A percentile compares a stretch with the other conserved stretches of the same genome.
Conservation (phyloP, 2,329 filamentous ascomycete species). For the Claviceps sp. region DNA sequence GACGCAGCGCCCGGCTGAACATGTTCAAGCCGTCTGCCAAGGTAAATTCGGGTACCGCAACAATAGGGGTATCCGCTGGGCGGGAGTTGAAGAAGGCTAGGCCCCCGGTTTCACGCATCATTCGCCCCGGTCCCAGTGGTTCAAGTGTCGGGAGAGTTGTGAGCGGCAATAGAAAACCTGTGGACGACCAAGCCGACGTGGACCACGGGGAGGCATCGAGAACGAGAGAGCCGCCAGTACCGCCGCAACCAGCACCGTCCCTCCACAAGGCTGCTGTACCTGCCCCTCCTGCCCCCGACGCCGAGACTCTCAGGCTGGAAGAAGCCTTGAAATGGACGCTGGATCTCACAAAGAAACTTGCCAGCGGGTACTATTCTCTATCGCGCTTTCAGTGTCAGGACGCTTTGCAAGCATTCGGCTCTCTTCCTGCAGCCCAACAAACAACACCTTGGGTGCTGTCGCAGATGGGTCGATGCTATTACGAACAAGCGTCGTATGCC, state of each 20-base stretch:
- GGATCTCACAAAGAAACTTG: slow-evolving; percentile 71
- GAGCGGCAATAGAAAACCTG: slow-evolving; percentile 74
- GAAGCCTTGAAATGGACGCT: slow-evolving; percentile 67
- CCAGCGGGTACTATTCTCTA: slow-evolving; percentile 63
- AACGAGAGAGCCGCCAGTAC: slow-evolving; percentile 26
- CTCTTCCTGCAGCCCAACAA: slow-evolving; percentile 59
- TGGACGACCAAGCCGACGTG: slow-evolving; percentile 53
- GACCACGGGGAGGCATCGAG: slow-evolving; percentile 50
- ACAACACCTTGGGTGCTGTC: slow-evolving; percentile 90
- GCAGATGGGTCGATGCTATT: slow-evolving; percentile 80
- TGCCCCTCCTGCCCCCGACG: slow-evolving; percentile 19
- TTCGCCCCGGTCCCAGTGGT: slow-evolving; percentile 52
- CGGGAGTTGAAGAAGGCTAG: slow-evolving; percentile 76
- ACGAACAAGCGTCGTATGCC: slow-evolving; percentile 75
- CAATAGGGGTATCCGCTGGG: slow-evolving; percentile 43
- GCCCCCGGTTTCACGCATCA: slow-evolving; percentile 51
- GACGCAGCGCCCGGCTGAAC: slow-evolving; percentile 59
- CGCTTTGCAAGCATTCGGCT: slow-evolving; percentile 59
- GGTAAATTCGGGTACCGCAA: slow-evolving; percentile 42
- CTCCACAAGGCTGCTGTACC: slow-evolving; percentile 15
- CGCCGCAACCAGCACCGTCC: slow-evolving; percentile 20
- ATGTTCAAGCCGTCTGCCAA: slow-evolving; percentile 58
- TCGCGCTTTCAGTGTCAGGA: slow-evolving; percentile 68
- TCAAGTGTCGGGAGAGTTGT: slow-evolving; percentile 74
- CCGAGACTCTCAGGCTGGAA: slow-evolving; percentile 51